phyloP scores from a whole-genome alignment of 1,139 yeast genomes.

The Candida sanyaensis region DNA sequence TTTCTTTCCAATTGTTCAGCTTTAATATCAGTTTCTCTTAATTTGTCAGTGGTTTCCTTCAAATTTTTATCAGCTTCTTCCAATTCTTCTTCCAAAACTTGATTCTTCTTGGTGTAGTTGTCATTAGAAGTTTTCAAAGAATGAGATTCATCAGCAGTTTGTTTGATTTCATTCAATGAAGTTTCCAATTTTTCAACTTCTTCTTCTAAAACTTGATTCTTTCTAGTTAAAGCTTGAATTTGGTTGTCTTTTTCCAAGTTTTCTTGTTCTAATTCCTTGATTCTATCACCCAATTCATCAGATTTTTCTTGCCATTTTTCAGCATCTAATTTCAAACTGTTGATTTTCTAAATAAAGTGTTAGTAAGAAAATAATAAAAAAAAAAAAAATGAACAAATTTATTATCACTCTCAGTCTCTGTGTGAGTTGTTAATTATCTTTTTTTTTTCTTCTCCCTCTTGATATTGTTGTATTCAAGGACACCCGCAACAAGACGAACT shows the following conservation, averaged over 20 bases:
- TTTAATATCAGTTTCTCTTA: constrained; percentile 94
- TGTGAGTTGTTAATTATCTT: neutral
- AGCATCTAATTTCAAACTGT: constrained; percentile 88
- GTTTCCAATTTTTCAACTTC: constrained; percentile 88
- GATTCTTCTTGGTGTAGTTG: constrained; percentile 87
- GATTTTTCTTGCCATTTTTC: constrained; percentile 98
- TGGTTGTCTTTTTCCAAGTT: constrained; percentile 91
- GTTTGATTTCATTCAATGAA: constrained; percentile 78
- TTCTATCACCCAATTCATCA: constrained; percentile 78
- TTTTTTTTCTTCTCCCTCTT: neutral
- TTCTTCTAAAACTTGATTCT: constrained; percentile 86
- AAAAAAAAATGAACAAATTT: too few relatives aligned
- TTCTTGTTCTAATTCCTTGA: constrained; percentile 92
- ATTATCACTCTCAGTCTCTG: too few relatives aligned
- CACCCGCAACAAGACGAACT: neutral
- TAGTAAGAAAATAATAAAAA: constrained; percentile 14
- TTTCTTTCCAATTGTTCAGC: constrained; percentile 97
- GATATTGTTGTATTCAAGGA: neutral
- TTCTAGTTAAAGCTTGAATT: constrained; percentile 88
- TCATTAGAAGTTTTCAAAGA: constrained; percentile 89
- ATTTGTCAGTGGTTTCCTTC: constrained; percentile 90
- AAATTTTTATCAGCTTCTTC: constrained; percentile 91
- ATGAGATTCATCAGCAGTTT: constrained; percentile 90
- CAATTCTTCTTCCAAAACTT: constrained; percentile 88
- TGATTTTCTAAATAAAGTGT: constrained; percentile 63